Base-by-base conservation (phyloP, 805 yeast species). In the Kurtzmaniella cleridarum region DNA sequence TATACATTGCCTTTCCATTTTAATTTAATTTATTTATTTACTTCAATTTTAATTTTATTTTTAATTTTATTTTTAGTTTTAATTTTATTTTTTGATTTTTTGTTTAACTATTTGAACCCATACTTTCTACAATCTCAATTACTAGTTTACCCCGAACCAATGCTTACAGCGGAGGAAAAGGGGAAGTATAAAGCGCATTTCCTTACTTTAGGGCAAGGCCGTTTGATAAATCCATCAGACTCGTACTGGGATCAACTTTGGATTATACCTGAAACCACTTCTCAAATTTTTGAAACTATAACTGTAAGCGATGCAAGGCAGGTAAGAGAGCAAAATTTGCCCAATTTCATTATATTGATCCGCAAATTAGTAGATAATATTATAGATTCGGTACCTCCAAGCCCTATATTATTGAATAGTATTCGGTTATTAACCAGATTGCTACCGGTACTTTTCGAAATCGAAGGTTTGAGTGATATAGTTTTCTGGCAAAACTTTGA, bases 81-180 rank as follows among this genome's bases (percentile, higher is more conserved):
- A 14, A 30, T 12, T 32, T 32, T 12, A 17, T 32, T 24, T 12
- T 14, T 11, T 32, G 26, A 32, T 11, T 30, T 14, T 9, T 11
- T 16, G 10, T 13, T 10, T 10, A n/a, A 30, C 16, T 16, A 15
- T 4, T 17, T 6, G n/a, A 7, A 31, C n/a, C 34, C 14, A 8
- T 14, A n/a, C 10, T 16, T n/a, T 17, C 8, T 6, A 23, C 30
- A 13, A 11, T 10, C n/a, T 13, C 15, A 15, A 34, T 23, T 16
- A 5, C 24, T 5, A 20, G 24, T 20, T 20, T 20, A 20, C 24
- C 14, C 23, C 29, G 8, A 12, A 27, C 33, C 18, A n/a, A 87
- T 87, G 95, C 89, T 83, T 31, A 75, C 81, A 26, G 66, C 81
- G n/a, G 91, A 84, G 41, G 84, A 90, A 17, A 81, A 73, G 51